Conservation (phyloP, 2,329 filamentous ascomycete genomes). For the Trichoderma endophyticum region DNA sequence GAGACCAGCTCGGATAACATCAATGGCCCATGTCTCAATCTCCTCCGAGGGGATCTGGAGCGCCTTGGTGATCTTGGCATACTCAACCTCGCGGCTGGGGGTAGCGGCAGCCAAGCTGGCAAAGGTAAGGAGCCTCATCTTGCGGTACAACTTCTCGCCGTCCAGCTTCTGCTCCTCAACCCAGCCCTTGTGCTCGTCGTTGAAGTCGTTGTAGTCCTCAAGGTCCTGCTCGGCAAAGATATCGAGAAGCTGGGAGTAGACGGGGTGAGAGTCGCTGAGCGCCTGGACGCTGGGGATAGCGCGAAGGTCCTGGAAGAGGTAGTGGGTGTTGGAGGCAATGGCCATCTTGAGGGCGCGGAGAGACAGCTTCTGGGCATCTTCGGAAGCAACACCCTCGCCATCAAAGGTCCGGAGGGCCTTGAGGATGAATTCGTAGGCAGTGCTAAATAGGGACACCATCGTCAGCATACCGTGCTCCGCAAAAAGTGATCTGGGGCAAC, state of each 20-base stretch:
- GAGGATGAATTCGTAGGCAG: conserved; percentile 65
- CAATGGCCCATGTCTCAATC: conserved; percentile 98
- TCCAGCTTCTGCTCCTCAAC: conserved; percentile 74
- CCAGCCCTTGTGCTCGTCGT: conserved; percentile 84
- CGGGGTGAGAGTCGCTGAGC: conserved; percentile 76
- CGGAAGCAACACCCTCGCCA: conserved; percentile 53
- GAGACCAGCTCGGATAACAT: conserved; percentile 91
- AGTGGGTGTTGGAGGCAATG: conserved; percentile 53
- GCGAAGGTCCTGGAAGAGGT: conserved; percentile 77
- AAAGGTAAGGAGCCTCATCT: conserved; percentile 94
- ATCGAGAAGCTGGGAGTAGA: conserved; percentile 88
- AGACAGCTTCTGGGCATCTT: conserved; percentile 59
- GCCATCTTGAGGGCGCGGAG: conserved; percentile 55
- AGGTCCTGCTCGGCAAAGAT: conserved; percentile 93
- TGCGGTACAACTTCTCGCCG: conserved; percentile 74
- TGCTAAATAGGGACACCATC: conserved; percentile 33
- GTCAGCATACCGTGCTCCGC: not conserved
- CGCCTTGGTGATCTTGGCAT: conserved; percentile 77
- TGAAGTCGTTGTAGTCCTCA: conserved; percentile 94
- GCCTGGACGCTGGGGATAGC: conserved; percentile 81
- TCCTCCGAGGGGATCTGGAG: conserved; percentile 79
- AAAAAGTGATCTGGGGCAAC: not conserved
- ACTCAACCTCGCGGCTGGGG: conserved; percentile 82
- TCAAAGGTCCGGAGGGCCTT: conserved; percentile 62
- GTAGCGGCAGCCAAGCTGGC: conserved; percentile 82